Base-by-base conservation (phyloP, 1,284 basidiomycete genomes). In the Ustilago shanxiensis region DNA sequence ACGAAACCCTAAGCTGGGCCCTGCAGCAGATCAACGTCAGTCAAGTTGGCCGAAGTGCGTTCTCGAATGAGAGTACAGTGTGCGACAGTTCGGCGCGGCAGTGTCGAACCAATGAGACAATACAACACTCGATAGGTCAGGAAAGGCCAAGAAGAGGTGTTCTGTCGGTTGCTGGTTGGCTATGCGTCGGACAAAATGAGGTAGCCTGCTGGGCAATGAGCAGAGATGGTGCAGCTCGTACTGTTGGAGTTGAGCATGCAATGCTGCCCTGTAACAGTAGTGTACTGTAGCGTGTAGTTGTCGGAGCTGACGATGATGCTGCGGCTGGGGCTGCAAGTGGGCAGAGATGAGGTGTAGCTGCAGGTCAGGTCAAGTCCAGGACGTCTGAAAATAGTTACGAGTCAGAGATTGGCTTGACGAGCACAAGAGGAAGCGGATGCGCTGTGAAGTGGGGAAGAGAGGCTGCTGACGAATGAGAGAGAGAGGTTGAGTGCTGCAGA, bases 1-100 rank as follows among this genome's bases (percentile, higher is more conserved):
- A 66, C 52, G 64, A 66, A 60, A 60, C 51, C 45, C 52, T 44
- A 44, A 37, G 20, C 26, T 24, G n/a, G 52, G 50, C 39, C 33
- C 60, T 44, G 62, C 58, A 66, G 64, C 49, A 33, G 39, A 44
- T 52, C 58, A 60, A 72, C 58, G 63, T 66, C 59, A 59, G 64
- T 57, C 61, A 29, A 28, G 26, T 24, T 49, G 47, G 26, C 11
- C n/a, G n/a, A 44, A 44, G 41, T 20, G 41, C n/a, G 41, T 14
- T 37, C 31, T n/a, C n/a, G n/a, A n/a, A n/a, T 33, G 39, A 41
- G 39, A 14, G n/a, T n/a, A n/a, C n/a, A n/a, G 44, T 20, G 44
- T n/a, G 44, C 3, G 8, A n/a, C 5, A 29, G 47, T 28, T 26
- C 24, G 11, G 47, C 22, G 29, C 26, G n/a, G n/a, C n/a, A n/a